phyloP scores from a whole-genome alignment of 2,329 filamentous ascomycete species.

The Cryphonectria nitschkei region DNA sequence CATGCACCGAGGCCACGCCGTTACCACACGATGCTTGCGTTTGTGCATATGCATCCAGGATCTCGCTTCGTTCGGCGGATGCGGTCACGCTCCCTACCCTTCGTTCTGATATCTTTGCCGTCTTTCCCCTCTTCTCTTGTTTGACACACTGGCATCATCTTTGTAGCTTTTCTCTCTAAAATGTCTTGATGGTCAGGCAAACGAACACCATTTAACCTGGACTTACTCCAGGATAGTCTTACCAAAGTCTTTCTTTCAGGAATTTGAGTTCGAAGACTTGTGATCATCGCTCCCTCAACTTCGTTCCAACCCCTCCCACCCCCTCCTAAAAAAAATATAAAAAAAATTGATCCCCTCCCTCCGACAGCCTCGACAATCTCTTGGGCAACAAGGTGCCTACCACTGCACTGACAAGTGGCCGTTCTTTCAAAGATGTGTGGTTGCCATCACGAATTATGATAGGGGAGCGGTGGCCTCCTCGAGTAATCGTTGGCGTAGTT shows the following conservation, averaged over 20 bases:
- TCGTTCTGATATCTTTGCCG: not conserved
- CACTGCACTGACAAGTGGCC: not conserved
- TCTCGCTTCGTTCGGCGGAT: conserved; percentile 5
- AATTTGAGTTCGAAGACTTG: not conserved
- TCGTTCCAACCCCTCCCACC: too few species aligned
- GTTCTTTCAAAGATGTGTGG: not conserved
- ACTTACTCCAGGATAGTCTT: not conserved
- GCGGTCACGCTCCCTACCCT: conserved; percentile 6
- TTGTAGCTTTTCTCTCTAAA: not conserved
- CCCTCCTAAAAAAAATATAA: not conserved
- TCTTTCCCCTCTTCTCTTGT: not conserved
- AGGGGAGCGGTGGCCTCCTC: conserved; percentile 10
- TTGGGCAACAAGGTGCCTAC: not conserved
- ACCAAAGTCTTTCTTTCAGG: not conserved
- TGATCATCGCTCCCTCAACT: not conserved
- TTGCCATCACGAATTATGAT: not conserved
- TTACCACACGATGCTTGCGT: conserved; percentile 7
- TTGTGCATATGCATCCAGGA: conserved; percentile 8
- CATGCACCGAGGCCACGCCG: conserved; percentile 2
- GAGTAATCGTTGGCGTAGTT: not conserved
- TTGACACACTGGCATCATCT: not conserved
- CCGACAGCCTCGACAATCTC: not conserved
- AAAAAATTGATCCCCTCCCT: not conserved
- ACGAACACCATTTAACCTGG: not conserved
- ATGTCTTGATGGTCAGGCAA: not conserved